A percentile compares a stretch with the other conserved stretches of the same genome.
These are phyloP conservation scores for Nannochloropsis oceanica DNA, from an alignment of 108 stramenopile genomes.

Conservation along the genomic window DNA sequence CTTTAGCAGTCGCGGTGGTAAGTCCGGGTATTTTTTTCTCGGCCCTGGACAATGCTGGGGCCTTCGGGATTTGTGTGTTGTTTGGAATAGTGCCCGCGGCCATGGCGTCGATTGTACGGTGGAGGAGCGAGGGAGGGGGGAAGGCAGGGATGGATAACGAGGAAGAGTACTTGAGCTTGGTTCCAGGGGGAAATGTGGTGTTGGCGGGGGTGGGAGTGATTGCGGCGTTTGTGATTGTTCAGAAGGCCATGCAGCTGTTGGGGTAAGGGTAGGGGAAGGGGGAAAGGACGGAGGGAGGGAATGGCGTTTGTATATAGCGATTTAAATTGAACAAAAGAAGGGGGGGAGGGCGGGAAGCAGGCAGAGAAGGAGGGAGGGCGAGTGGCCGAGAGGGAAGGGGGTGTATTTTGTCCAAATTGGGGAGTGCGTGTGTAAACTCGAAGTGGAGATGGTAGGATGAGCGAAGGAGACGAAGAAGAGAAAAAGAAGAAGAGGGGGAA, in stretches of 20 bases:
- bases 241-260: background rate
- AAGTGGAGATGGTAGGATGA: no score
- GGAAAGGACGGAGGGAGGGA: background rate
- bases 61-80: conserved; percentile 13
- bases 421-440: no score
- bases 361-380: no score
- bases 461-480: no score
- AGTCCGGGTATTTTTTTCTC: conserved; percentile 2
- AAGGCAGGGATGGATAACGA: background rate
- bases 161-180: background rate
- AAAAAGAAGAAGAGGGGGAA: no score
- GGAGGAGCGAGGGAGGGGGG: background rate
- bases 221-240: background rate
- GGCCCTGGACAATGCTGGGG: conserved; percentile 18
- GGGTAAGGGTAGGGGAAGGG: background rate
- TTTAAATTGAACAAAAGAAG: no score
- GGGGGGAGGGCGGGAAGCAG: no score
- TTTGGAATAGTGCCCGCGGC: conserved; percentile 16
- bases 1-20: background rate
- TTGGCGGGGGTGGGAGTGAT: background rate
- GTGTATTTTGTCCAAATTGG: no score
- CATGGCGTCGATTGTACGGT: background rate
- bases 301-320: background rate
- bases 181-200: background rate
- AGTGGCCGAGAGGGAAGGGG: no score